Base-by-base conservation (phyloP, 768 basidiomycete genomes). In the Auricularia heimuer region DNA sequence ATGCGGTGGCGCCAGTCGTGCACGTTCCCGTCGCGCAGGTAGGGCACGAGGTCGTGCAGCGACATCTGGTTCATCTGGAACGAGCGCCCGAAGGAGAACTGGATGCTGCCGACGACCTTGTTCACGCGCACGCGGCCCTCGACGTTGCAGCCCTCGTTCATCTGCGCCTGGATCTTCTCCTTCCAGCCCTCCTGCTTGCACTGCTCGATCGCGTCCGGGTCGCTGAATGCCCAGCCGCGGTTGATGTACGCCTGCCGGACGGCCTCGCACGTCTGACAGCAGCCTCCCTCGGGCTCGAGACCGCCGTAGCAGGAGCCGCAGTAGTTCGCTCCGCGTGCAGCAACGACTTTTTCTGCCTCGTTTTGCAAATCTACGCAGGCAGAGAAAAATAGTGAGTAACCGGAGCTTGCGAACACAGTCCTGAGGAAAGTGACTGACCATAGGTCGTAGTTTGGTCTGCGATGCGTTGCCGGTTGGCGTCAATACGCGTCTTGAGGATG, bases 291-390 rank as follows among this genome's bases (percentile, higher is more conserved):
- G 2, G 93, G 89, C 63, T 82, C 84, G 33, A 83, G 68, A 64
- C 93, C 97, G 65, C 97, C 97, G 69, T 91, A 99, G 77, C 97
- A 99, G 4, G 94, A 96, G 3, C 97, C 97, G 77, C 96, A 98
- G 73, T 93, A 95, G 65, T 77, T 75, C 61, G 82, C 70, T 75
- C 73, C 85, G 80, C 72, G 80, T 77, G 65, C 85, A 79, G 67
- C 84, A 16, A 73, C 86, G 69, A 91, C 75, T 74, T 85, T 88
- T 75, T 98, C 95, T 2, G 95, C 76, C 64, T 99, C 96, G 67
- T 93, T 97, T 67, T 85, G 82, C 29, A 98, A 80, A 51, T 92
- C 91, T 60, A 80, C 78, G 66, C 73, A 81, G 65, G 78, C 14
- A 51, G 54, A 29, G 29, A 29, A 29, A 29, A 29, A 29, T 29